Conservation (phyloP, 495 filamentous ascomycete species). For the Aspergillus sclerotioniger region DNA sequence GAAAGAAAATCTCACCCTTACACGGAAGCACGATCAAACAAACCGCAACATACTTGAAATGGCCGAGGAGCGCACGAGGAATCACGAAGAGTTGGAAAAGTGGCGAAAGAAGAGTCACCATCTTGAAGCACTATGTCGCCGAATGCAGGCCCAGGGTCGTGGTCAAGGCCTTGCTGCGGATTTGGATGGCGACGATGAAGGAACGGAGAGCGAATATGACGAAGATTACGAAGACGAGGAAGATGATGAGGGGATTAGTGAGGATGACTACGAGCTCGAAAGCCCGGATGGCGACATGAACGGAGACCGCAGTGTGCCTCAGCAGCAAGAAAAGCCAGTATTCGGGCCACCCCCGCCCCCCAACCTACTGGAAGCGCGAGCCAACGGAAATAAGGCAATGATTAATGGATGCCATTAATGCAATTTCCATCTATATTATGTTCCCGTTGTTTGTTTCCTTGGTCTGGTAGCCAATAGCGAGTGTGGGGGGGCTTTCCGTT, state of each 20-base stretch:
- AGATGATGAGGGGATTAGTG: constrained; percentile 65
- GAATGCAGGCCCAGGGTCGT: constrained; percentile 89
- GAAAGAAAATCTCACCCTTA: constrained; percentile 90
- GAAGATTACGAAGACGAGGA: constrained; percentile 75
- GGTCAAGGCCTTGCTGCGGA: constrained; percentile 58
- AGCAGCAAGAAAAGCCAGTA: constrained; percentile 48
- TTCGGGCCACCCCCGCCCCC: constrained; percentile 58
- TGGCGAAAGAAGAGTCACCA: constrained; percentile 88
- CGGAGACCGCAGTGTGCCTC: constrained; percentile 29
- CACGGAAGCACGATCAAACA: constrained; percentile 88
- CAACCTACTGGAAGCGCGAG: constrained; percentile 44
- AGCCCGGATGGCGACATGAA: constrained; percentile 42
- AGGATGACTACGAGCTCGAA: constrained; percentile 66
- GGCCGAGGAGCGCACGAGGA: constrained; percentile 89
- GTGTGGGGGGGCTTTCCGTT: constrained; percentile 5
- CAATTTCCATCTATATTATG: constrained; percentile 1
- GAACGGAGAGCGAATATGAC: constrained; percentile 67
- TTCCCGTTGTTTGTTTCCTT: constrained; percentile 2
- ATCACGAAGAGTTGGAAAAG: constrained; percentile 75
- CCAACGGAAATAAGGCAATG: constrained; percentile 44
- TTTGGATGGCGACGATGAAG: constrained; percentile 68
- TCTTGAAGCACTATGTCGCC: constrained; percentile 86
- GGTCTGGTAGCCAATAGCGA: constrained; percentile 2
- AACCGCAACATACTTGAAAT: constrained; percentile 96
- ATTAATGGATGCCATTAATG: constrained; percentile 48